phyloP scores from a whole-genome alignment of 805 yeast species.

The Pichia scutulata region DNA sequence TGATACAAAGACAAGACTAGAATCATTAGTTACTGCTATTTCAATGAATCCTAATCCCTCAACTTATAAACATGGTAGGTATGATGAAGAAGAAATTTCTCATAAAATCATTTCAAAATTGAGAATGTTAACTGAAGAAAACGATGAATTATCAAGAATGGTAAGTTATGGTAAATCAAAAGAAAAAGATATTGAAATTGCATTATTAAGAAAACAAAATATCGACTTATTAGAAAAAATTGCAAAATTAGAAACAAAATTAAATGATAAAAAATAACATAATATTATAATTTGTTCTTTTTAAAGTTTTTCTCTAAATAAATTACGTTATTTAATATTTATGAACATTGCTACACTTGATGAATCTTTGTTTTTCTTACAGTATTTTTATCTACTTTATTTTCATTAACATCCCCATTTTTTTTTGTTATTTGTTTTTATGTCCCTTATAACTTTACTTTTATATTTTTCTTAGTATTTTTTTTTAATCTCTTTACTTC shows the following conservation, averaged over 20 bases:
- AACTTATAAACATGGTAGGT: slow-evolving; percentile 48
- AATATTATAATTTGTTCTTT: not conserved
- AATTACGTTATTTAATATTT: not conserved
- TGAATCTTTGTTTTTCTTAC: not conserved
- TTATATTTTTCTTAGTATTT: not conserved
- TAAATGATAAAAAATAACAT: slow-evolving; percentile 10
- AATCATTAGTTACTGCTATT: slow-evolving; percentile 50
- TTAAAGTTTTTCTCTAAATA: not conserved
- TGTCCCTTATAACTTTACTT: not conserved
- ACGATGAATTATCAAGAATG: slow-evolving; percentile 61
- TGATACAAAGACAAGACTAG: slow-evolving; percentile 57
- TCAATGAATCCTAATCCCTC: slow-evolving; percentile 42
- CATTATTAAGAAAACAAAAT: slow-evolving; percentile 46
- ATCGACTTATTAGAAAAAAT: slow-evolving; percentile 36
- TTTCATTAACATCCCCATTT: not conserved
- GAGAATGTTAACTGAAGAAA: slow-evolving; percentile 56
- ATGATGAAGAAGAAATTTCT: slow-evolving; percentile 67
- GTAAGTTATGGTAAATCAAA: slow-evolving; percentile 69
- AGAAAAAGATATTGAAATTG: slow-evolving; percentile 61
- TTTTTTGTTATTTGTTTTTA: not conserved
- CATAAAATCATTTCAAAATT: slow-evolving; percentile 63
- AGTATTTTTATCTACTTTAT: not conserved
- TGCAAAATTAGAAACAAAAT: slow-evolving; percentile 22
- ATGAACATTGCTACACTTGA: not conserved
- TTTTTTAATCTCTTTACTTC: not conserved